A percentile compares a stretch with the other conserved stretches of the same genome.
These are phyloP conservation scores for Chalciporus chontae DNA, from an alignment of 768 basidiomycete species.

Conservation along the genomic window DNA sequence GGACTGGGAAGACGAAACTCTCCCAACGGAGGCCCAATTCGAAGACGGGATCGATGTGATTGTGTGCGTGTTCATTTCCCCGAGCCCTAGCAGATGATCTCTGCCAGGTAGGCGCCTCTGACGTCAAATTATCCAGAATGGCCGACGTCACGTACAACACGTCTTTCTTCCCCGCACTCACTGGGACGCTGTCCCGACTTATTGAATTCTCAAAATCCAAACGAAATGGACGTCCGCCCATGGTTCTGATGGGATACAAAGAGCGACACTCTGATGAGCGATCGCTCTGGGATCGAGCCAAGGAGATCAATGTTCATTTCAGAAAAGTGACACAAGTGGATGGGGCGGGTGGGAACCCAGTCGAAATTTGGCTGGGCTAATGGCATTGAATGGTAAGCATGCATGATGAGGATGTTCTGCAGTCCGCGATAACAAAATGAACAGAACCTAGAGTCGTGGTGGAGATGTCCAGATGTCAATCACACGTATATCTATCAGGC, in stretches of 20 bases:
- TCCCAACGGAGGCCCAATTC: constrained; percentile 44
- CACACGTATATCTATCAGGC: no score
- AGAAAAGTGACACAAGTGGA: constrained; percentile 46
- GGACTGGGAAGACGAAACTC: constrained; percentile 70
- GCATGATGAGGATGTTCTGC: background rate
- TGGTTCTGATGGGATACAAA: constrained; percentile 79
- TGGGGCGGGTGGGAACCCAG: constrained; percentile 60
- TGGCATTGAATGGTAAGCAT: background rate
- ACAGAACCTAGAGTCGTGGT: no score
- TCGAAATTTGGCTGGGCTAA: constrained; percentile 69
- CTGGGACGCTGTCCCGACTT: constrained; percentile 61
- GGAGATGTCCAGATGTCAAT: no score
- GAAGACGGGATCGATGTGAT: constrained; percentile 55
- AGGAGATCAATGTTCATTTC: constrained; percentile 52
- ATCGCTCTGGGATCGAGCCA: constrained; percentile 63
- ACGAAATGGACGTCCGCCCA: constrained; percentile 32
- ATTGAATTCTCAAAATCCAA: constrained; percentile 24
- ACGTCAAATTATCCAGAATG: constrained; percentile 51
- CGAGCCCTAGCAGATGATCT: no score
- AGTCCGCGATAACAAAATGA: no score
- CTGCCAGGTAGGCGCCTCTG: background rate
- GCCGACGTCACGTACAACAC: constrained; percentile 94
- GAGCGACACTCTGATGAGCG: constrained; percentile 78
- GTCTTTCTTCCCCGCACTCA: constrained; percentile 72
- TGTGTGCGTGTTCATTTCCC: constrained; percentile 46